Evolutionary conservation across 1,139 yeast genomes (phyloP).

Genomic region (Saccharomyces uvarum): DNA sequence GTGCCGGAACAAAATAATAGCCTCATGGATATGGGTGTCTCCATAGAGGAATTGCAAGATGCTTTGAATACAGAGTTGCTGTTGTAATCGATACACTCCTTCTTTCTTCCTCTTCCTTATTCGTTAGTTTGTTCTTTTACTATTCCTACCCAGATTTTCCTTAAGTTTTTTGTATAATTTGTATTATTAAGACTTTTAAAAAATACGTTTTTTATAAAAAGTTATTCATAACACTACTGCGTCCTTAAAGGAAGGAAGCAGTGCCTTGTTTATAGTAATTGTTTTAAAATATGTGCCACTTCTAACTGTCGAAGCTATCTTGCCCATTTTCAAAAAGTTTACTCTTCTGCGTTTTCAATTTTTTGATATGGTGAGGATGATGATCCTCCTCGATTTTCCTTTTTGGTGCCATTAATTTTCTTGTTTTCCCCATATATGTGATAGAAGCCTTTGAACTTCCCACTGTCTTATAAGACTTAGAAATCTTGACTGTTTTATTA

Average conservation of each 20-base stretch:
- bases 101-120: background rate
- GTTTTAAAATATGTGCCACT: no score
- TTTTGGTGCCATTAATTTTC: slow-evolving; percentile 28
- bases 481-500: slow-evolving; percentile 47
- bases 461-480: slow-evolving; percentile 50
- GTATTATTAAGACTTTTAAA: background rate
- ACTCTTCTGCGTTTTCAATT: background rate
- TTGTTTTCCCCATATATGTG: slow-evolving; percentile 41
- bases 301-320: slow-evolving; percentile 12
- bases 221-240: background rate
- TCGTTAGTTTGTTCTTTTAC: background rate
- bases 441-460: slow-evolving; percentile 55
- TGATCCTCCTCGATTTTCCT: slow-evolving; percentile 6
- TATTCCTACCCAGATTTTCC: background rate
- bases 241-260: background rate
- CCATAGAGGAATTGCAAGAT: slow-evolving; percentile 35
- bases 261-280: background rate
- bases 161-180: background rate
- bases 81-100: background rate
- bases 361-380: background rate
- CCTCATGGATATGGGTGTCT: background rate
- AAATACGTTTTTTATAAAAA: background rate
- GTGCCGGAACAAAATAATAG: background rate
- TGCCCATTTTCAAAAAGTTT: slow-evolving; percentile 9
- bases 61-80: slow-evolving; percentile 35